Conservation (phyloP, 202 grass and related monocot genomes). For the Brachypodium distachyon region DNA sequence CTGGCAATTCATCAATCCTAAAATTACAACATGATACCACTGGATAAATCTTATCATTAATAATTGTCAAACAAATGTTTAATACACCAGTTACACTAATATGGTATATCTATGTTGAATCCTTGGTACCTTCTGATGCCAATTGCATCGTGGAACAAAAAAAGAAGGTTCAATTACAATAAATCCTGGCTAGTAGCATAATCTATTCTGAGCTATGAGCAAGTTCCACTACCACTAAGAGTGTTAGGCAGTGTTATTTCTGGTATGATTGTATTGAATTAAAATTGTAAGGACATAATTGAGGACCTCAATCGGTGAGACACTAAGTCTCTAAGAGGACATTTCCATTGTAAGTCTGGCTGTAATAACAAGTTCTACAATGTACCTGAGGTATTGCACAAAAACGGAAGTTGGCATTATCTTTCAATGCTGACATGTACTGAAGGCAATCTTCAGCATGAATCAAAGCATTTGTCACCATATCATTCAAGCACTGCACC, state of each 20-base stretch:
- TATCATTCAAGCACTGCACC: slow-evolving; percentile 91
- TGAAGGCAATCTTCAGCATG: slow-evolving; percentile 75
- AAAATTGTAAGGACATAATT: background rate
- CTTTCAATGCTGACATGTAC: slow-evolving; percentile 83
- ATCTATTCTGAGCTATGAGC: background rate
- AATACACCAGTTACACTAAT: background rate
- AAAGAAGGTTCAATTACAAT: background rate
- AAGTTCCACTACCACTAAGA: background rate
- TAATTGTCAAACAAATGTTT: background rate
- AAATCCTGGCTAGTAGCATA: background rate
- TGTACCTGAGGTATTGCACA: slow-evolving; percentile 91
- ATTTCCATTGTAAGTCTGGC: background rate
- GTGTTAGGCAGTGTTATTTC: background rate
- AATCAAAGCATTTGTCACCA: slow-evolving; percentile 83
- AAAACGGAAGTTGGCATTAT: slow-evolving; percentile 76
- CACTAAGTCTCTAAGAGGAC: background rate
- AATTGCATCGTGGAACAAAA: background rate
- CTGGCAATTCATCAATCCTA: background rate
- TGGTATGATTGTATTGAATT: background rate
- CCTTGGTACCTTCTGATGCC: background rate
- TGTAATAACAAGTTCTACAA: background rate
- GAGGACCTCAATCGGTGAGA: background rate
- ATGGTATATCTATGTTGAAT: background rate
- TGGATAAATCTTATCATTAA: background rate
- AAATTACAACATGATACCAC: background rate